Conservation (phyloP, 2,329 filamentous ascomycete genomes). For the Penicillium sp. region DNA sequence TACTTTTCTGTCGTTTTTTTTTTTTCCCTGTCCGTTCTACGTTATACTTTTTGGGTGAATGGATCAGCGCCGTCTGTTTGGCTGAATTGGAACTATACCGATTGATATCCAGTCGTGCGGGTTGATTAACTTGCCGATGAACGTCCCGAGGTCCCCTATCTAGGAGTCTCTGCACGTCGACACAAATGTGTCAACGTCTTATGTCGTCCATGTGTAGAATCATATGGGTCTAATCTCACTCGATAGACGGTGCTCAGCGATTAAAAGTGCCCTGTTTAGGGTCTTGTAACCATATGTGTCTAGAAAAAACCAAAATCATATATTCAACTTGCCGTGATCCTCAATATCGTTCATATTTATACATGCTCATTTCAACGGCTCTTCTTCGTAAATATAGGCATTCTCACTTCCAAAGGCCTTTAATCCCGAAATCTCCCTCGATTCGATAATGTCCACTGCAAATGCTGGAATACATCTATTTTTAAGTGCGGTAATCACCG, state of each 20-base stretch:
- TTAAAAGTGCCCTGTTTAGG: conserved; percentile 26
- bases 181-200: neutral
- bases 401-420: neutral
- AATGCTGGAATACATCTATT: neutral
- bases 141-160: neutral
- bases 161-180: neutral
- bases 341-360: neutral
- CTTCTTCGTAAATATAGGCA: neutral
- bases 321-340: conserved; percentile 15
- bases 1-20: conserved; percentile 22
- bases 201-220: conserved; percentile 4
- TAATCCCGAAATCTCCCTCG: neutral
- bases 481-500: conserved; percentile 62
- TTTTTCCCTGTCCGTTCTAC: conserved; percentile 15
- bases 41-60: conserved; percentile 25
- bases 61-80: conserved; percentile 20
- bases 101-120: conserved; percentile 1
- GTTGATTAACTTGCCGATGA: conserved; percentile 1
- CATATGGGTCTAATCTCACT: conserved; percentile 4
- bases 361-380: neutral
- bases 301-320: conserved; percentile 27
- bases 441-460: neutral
- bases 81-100: conserved; percentile 1
- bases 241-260: conserved; percentile 17
- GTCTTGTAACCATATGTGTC: conserved; percentile 36